A percentile compares a stretch with the other conserved stretches of the same genome.
Evolutionary conservation across 2,329 filamentous ascomycete species (phyloP).

Genomic region (Exophiala spinifera): DNA sequence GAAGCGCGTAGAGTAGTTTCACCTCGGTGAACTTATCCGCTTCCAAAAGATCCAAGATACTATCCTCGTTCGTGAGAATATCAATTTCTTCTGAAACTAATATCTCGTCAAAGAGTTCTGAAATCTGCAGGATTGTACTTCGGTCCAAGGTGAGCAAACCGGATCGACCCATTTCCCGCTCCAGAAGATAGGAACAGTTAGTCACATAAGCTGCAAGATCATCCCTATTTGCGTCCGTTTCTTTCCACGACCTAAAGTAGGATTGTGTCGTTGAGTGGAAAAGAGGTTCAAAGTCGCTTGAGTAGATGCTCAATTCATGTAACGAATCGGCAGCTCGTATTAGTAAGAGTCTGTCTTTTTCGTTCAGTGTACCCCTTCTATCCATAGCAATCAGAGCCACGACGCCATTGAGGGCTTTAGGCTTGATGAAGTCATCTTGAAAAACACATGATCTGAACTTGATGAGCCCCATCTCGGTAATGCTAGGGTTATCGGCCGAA

Average conservation of each 20-base stretch:
- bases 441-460: conserved; percentile 68
- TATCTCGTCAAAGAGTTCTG: conserved; percentile 68
- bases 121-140: conserved; percentile 73
- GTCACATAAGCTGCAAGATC: conserved; percentile 73
- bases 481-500: conserved; percentile 63
- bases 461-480: conserved; percentile 76
- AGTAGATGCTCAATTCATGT: conserved; percentile 79
- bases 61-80: conserved; percentile 63
- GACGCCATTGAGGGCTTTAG: conserved; percentile 63
- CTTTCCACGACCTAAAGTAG: conserved; percentile 69
- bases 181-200: conserved; percentile 66
- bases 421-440: conserved; percentile 50
- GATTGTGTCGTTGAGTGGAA: conserved; percentile 65
- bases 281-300: conserved; percentile 70
- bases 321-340: conserved; percentile 76
- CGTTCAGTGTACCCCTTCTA: conserved; percentile 53
- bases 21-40: conserved; percentile 67
- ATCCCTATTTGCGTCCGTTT: conserved; percentile 58
- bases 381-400: conserved; percentile 74
- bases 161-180: conserved; percentile 70
- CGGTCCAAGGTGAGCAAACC: conserved; percentile 78
- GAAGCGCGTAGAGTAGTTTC: conserved; percentile 71
- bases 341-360: conserved; percentile 64
- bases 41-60: conserved; percentile 70
- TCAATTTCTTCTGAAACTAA: conserved; percentile 67